phyloP scores from a whole-genome alignment of 2,329 filamentous ascomycete genomes.

The Aspergillus unguis region DNA sequence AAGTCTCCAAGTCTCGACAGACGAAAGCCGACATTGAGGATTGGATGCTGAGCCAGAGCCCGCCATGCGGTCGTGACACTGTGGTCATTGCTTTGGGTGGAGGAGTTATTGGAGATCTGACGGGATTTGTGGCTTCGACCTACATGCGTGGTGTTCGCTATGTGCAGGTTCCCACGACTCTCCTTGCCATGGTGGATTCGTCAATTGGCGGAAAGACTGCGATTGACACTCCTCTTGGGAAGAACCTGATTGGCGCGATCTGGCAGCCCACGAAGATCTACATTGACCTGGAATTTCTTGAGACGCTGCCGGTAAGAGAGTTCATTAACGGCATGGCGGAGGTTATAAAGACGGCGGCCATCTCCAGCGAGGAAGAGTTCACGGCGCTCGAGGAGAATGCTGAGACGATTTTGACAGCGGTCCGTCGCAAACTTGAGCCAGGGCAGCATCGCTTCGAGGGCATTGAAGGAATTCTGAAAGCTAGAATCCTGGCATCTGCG shows the following conservation, averaged over 20 bases:
- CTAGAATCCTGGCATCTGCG: slow-evolving; percentile 85
- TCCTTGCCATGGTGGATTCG: slow-evolving; percentile 96
- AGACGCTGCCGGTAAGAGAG: slow-evolving; percentile 83
- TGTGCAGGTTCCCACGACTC: slow-evolving; percentile 91
- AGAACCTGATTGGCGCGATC: slow-evolving; percentile 93
- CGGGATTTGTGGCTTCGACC: slow-evolving; percentile 93
- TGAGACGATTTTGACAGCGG: slow-evolving; percentile 67
- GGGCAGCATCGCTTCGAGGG: slow-evolving; percentile 62
- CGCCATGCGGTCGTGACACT: slow-evolving; percentile 86
- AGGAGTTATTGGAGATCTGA: slow-evolving; percentile 96
- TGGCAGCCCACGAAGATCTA: slow-evolving; percentile 95
- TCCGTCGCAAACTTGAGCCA: slow-evolving; percentile 60
- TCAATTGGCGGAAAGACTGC: slow-evolving; percentile 98
- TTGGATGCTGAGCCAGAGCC: slow-evolving; percentile 83
- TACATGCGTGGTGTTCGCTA: slow-evolving; percentile 98
- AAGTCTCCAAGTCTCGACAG: slow-evolving; percentile 87
- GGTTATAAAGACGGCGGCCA: slow-evolving; percentile 95
- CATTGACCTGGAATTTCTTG: slow-evolving; percentile 87
- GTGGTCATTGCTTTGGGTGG: slow-evolving; percentile 93
- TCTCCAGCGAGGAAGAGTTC: slow-evolving; percentile 90
- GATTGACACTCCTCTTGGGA: slow-evolving; percentile 92
- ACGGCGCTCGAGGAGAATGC: slow-evolving; percentile 78
- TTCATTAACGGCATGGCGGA: slow-evolving; percentile 99
- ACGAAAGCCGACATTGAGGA: slow-evolving; percentile 96
- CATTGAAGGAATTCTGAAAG: slow-evolving; percentile 68